phyloP scores from a whole-genome alignment of 164 flowering plant genomes.

The Magnolia sinica region DNA sequence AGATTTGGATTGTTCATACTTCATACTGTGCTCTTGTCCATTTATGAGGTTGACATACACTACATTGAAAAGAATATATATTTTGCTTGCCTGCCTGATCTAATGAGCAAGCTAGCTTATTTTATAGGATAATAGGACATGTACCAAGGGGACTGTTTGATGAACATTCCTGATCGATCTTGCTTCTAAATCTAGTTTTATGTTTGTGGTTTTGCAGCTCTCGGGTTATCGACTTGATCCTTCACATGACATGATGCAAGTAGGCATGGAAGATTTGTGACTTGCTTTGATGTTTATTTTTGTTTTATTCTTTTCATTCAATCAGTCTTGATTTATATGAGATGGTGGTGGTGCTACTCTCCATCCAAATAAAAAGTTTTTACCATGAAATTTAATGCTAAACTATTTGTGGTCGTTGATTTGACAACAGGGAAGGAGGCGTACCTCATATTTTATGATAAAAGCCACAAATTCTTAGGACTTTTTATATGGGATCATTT shows the following conservation, averaged over 20 bases:
- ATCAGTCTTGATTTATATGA: too few species aligned
- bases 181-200: not conserved
- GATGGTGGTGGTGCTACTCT: not conserved
- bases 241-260: conserved; percentile 12
- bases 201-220: conserved; percentile 1
- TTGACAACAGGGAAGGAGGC: too few species aligned
- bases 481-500: too few species aligned
- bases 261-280: not conserved
- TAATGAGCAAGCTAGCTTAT: too few species aligned
- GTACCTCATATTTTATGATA: too few species aligned
- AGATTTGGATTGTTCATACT: not conserved
- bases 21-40: not conserved
- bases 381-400: not conserved
- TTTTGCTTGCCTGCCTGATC: too few species aligned
- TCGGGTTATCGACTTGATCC: conserved; percentile 15
- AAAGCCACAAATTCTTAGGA: too few species aligned
- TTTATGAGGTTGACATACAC: too few species aligned
- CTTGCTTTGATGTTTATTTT: not conserved
- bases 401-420: too few species aligned
- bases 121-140: too few species aligned
- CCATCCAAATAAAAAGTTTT: not conserved
- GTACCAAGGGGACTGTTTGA: too few species aligned
- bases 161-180: not conserved
- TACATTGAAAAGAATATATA: too few species aligned
- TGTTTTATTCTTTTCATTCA: not conserved